A percentile compares a stretch with the other conserved stretches of the same genome.
These are phyloP conservation scores for Stachybotrys chlorohalonatus DNA, from an alignment of 2,329 filamentous ascomycete species.

Conservation along the genomic window DNA sequence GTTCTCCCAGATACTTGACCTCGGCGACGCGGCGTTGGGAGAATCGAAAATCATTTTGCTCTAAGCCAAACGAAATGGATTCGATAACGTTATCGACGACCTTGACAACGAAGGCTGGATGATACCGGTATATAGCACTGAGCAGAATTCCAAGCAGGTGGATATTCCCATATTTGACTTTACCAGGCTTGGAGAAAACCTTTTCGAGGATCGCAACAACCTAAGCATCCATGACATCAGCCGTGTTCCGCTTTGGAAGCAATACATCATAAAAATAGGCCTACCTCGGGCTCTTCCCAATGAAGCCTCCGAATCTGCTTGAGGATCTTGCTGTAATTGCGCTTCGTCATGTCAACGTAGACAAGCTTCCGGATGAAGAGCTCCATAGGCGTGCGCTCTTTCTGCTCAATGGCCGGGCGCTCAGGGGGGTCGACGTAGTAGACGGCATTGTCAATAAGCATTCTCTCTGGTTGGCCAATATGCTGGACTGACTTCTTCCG, in stretches of 20 bases:
- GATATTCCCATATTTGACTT: slow-evolving; percentile 96
- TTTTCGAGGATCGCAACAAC: slow-evolving; percentile 74
- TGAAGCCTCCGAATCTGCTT: slow-evolving; percentile 93
- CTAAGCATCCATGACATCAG: slow-evolving; percentile 17
- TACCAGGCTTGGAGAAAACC: slow-evolving; percentile 90
- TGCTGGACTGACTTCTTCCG: slow-evolving; percentile 95
- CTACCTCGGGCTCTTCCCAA: slow-evolving; percentile 85
- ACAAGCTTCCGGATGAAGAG: slow-evolving; percentile 87
- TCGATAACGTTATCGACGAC: slow-evolving; percentile 90
- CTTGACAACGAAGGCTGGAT: slow-evolving; percentile 82
- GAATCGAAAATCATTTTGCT: slow-evolving; percentile 95
- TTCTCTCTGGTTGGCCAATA: slow-evolving; percentile 88
- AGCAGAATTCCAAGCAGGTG: slow-evolving; percentile 86
- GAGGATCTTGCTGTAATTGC: slow-evolving; percentile 85
- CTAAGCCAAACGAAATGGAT: slow-evolving; percentile 76
- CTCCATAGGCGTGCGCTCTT: slow-evolving; percentile 89
- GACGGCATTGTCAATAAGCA: slow-evolving; percentile 96
- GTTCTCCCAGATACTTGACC: slow-evolving; percentile 90
- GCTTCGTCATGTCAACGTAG: slow-evolving; percentile 88
- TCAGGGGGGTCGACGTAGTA: slow-evolving; percentile 97
- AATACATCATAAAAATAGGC: slow-evolving; percentile 2
- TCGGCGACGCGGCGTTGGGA: slow-evolving; percentile 92
- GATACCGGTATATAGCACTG: slow-evolving; percentile 82
- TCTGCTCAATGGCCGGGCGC: slow-evolving; percentile 88
- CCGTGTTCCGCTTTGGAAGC: not conserved